Evolutionary conservation across 2,329 filamentous ascomycete species (phyloP).

Genomic region (Byssothecium circinans): DNA sequence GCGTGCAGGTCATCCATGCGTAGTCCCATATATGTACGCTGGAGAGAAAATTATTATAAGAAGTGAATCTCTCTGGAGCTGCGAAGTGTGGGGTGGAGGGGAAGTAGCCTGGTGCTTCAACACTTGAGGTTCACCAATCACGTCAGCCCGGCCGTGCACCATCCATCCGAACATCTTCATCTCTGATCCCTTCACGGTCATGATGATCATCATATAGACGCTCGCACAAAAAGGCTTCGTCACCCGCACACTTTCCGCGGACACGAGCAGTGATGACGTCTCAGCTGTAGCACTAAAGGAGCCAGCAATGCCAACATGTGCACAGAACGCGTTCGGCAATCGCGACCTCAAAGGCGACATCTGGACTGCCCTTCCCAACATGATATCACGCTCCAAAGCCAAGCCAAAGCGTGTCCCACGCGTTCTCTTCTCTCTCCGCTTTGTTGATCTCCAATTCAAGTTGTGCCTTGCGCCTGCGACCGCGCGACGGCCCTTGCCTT

Average conservation of each 20-base stretch:
- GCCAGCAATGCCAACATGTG: neutral
- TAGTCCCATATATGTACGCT: conserved; percentile 58
- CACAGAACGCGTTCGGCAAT: neutral
- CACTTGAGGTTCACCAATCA: neutral
- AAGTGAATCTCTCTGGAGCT: neutral
- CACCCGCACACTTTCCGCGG: no score
- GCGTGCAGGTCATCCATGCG: conserved; percentile 69
- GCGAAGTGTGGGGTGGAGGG: conserved; percentile 4
- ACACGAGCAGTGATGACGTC: neutral
- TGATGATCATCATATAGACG: neutral
- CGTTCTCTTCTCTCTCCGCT: conserved; percentile 1
- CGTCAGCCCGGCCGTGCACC: neutral
- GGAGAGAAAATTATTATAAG: neutral
- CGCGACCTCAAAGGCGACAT: neutral
- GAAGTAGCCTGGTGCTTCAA: neutral
- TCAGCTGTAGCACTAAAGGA: neutral
- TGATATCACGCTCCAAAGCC: no score
- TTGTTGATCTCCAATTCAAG: neutral
- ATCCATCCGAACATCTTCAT: conserved; percentile 8
- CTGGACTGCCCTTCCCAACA: neutral
- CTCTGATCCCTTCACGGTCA: neutral
- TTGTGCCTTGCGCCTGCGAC: conserved; percentile 19
- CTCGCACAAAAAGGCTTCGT: neutral
- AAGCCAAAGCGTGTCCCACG: neutral
- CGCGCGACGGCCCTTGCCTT: conserved; percentile 23